These are phyloP conservation scores for Mycotypha africana DNA, from an alignment of 371 early-diverging fungal genomes.

Conservation along the genomic window DNA sequence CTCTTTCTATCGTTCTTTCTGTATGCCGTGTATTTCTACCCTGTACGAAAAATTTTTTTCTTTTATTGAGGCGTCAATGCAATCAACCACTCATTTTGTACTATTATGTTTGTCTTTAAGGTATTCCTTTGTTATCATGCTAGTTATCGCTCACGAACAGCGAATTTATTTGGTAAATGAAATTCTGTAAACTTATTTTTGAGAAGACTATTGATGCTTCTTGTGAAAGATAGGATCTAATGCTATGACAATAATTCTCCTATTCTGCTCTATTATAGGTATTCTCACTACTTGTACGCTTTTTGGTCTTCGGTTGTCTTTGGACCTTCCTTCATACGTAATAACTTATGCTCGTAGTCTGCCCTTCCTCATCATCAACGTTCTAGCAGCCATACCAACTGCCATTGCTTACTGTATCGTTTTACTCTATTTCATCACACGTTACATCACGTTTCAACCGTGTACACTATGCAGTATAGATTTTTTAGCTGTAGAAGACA, in stretches of 20 bases:
- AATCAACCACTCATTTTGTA: background rate
- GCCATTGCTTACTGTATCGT: constrained; percentile 26
- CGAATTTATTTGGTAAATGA: constrained; percentile 26
- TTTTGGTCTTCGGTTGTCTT: constrained; percentile 24
- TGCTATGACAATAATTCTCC: background rate
- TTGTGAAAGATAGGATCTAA: background rate
- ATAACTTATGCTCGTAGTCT: constrained; percentile 36
- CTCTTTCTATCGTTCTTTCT: constrained; percentile 45
- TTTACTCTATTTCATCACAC: constrained; percentile 21
- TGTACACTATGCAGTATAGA: constrained; percentile 22
- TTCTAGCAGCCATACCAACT: constrained; percentile 25
- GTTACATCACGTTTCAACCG: constrained; percentile 17
- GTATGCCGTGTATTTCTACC: constrained; percentile 47
- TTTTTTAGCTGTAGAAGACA: constrained; percentile 30
- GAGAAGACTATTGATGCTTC: too few species aligned
- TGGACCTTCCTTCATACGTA: constrained; percentile 31
- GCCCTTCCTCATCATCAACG: constrained; percentile 24
- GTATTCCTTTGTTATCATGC: constrained; percentile 40
- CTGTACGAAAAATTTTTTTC: constrained; percentile 13
- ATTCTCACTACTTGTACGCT: constrained; percentile 20
- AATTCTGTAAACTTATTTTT: background rate
- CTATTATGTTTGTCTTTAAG: too few species aligned
- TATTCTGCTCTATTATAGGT: too few species aligned
- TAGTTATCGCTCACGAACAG: constrained; percentile 34
- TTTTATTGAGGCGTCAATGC: background rate